Base-by-base conservation (phyloP, 805 yeast genomes). In the Pichia paraexigua region DNA sequence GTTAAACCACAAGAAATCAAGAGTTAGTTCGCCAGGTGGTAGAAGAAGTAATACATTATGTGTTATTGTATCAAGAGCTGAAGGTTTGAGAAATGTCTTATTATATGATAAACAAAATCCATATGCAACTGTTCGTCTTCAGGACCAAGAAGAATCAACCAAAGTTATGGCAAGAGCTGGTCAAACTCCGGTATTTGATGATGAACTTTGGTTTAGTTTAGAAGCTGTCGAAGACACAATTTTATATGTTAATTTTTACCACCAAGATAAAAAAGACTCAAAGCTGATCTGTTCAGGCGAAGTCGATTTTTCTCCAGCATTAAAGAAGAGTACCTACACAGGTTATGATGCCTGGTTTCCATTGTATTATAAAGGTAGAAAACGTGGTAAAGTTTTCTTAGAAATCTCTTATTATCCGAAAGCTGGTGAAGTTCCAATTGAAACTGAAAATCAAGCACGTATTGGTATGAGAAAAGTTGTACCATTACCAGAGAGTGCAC, bases 61-160 rank as follows among this genome's bases (percentile, higher is more conserved):
- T 39, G 78, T 90, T 6, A 84, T 88, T 55, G 87, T 91, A 5
- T 76, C 85, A 49, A 79, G 88, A 56, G 96, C 94, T 1, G 82
- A 83, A 60, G 95, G 89, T 61, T 76, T 94, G 43, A 95, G 96
- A 24, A 92, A 94, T 67, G 72, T 89, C 55, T 74, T 92, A 39
- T 87, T 85, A 56, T 72, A 92, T 48, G 97, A 95, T 61, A 94
- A 94, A 62, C 99, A 94, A 68, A 85, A 87, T 57, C 99, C 98
- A 2, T 91, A 88, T 68, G 85, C 90, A 54, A 80, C 92, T 7
- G 74, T 87, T 13, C 72, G 98, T 51, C 74, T 94, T 6, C 92
- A 91, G 28, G 88, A 87, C 53, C 78, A 79, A 59, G 92, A 95
- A 11, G 82, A 86, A 56, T 81, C 85, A 61, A 88, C 97, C 1